Evolutionary conservation across 192 early-diverging fungal genomes (phyloP), one percentile per base, ranked within the genome.

Genomic region (Backusella liffmaniae): DNA sequence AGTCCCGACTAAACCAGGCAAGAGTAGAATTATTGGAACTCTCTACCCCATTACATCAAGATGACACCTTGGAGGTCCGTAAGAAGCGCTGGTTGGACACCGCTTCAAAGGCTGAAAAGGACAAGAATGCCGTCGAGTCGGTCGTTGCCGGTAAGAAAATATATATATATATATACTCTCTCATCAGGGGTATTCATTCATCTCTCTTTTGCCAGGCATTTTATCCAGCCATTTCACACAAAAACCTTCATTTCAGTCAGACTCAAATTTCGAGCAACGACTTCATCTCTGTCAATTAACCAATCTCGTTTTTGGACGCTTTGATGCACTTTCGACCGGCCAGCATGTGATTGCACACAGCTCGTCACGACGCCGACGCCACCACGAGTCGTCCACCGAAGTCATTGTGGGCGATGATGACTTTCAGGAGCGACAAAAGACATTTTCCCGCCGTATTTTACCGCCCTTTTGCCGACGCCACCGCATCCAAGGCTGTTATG

Each of bases 281-380:
- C 76, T 88, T 13, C 80, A 86, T 67, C 82, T 88, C 51, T 86
- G 87, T 70, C 87, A 88, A 66, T 46, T 86, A 21, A 88, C 87
- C 13, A 86, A 86, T 26, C 77, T 88, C 68, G 78, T 88, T 13
- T 88, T 88, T 84, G 87, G 87, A n/a, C 83, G 87, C n/a, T 85
- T 88, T 70, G 87, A 88, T 71, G 80, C 83, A 4, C 76, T 80
- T 18, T 75, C 72, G 2, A 81, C 49, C 1, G 69, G 72, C 12
- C 66, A 62, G 36, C 73, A 73, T 59, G 72, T 71, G 21, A 73
- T 72, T 74, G 66, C 42, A 51, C 68, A 62, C 21, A 75, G 66
- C 41, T 66, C 84, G 1, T 76, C 83, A 65, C 42, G 80, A 41
- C 41, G 77, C 68, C 46, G 82, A 74, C 44, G 76, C 66, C 78